Conservation (phyloP, 495 filamentous ascomycete genomes). For the Haplographium delicatum region DNA sequence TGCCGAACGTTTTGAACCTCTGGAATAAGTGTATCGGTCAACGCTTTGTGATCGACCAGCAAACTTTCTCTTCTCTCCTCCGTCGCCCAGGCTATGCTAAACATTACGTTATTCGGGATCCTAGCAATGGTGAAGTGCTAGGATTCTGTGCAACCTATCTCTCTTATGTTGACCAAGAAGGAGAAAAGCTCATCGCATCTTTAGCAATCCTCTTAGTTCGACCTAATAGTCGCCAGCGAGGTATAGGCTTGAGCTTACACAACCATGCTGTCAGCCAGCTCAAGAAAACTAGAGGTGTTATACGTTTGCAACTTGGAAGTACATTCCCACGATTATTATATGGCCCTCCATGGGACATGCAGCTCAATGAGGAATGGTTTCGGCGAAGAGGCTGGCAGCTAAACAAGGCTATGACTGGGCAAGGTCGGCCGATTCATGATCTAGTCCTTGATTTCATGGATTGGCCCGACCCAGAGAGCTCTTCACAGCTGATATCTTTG, state of each 20-base stretch:
- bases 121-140: constrained; percentile 41
- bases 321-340: constrained; percentile 57
- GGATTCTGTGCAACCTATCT: constrained; percentile 59
- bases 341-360: constrained; percentile 41
- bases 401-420: constrained; percentile 36
- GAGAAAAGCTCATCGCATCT: constrained; percentile 51
- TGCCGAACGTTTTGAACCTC: constrained; percentile 36
- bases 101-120: constrained; percentile 56
- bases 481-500: constrained; percentile 21
- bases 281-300: constrained; percentile 46
- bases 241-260: constrained; percentile 53
- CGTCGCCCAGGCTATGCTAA: constrained; percentile 55
- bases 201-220: constrained; percentile 54
- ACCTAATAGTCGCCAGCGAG: constrained; percentile 44
- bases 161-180: constrained; percentile 46
- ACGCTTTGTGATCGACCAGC: constrained; percentile 37
- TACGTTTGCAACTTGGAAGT: constrained; percentile 52
- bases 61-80: constrained; percentile 47
- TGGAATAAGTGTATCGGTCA: constrained; percentile 46
- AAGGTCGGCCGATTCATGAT: constrained; percentile 48
- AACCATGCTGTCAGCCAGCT: constrained; percentile 48
- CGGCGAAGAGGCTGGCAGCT: constrained; percentile 51
- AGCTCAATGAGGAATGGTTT: constrained; percentile 53
- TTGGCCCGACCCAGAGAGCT: constrained; percentile 35
- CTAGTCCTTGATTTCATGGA: constrained; percentile 49